Evolutionary conservation across 1,284 basidiomycete genomes (phyloP).

Genomic region (Pterulicium gracile): DNA sequence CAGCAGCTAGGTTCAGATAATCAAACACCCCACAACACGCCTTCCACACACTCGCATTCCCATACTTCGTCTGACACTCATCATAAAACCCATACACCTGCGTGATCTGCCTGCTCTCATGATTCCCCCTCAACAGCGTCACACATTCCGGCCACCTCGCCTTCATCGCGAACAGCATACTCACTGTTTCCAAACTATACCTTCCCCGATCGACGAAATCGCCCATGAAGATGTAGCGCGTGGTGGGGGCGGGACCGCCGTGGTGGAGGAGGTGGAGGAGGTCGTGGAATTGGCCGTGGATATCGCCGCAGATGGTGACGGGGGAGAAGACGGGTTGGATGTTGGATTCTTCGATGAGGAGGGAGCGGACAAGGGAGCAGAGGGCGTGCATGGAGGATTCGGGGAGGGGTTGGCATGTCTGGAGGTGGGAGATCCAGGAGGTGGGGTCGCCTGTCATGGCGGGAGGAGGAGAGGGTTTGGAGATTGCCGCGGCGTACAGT

Average conservation of each 20-base stretch:
- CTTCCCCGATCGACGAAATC: slow-evolving; percentile 97
- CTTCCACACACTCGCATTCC: slow-evolving; percentile 91
- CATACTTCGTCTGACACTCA: slow-evolving; percentile 96
- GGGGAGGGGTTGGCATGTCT: slow-evolving; percentile 85
- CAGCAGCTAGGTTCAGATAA: slow-evolving; percentile 88
- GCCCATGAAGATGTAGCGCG: slow-evolving; percentile 98
- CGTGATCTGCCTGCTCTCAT: slow-evolving; percentile 97
- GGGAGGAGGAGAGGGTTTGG: neutral
- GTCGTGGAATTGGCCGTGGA: slow-evolving; percentile 98
- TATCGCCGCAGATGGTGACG: slow-evolving; percentile 98
- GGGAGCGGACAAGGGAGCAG: slow-evolving; percentile 92
- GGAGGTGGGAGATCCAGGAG: slow-evolving; percentile 43
- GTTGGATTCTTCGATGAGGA: slow-evolving; percentile 95
- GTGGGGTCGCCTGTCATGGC: neutral
- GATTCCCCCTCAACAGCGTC: slow-evolving; percentile 94
- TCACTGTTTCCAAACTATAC: slow-evolving; percentile 95
- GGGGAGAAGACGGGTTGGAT: slow-evolving; percentile 95
- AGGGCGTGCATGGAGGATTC: slow-evolving; percentile 89
- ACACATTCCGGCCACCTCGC: slow-evolving; percentile 97
- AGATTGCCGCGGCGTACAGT: no score
- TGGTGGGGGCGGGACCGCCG: slow-evolving; percentile 91
- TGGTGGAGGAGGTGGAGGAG: slow-evolving; percentile 95
- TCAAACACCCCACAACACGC: slow-evolving; percentile 99
- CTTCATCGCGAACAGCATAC: slow-evolving; percentile 90
- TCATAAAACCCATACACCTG: slow-evolving; percentile 99